Conservation (phyloP, 139 green algal genomes). For the Astrephomene gubernaculifera region DNA sequence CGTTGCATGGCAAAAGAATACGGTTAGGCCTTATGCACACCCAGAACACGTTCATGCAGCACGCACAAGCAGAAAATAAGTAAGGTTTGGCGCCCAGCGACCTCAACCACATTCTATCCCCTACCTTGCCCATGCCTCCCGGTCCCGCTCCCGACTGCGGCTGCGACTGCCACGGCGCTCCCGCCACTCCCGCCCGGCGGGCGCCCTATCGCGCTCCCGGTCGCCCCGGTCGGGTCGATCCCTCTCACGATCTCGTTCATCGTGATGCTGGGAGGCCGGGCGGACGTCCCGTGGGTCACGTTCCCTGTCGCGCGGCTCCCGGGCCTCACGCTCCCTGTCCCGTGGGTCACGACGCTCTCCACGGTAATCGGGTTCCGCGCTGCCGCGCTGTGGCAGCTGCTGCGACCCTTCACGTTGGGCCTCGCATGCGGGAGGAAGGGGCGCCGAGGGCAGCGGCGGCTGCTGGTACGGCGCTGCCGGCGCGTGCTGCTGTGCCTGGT, state of each 20-base stretch:
- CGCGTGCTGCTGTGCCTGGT: background rate
- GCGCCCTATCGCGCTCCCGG: background rate
- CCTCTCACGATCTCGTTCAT: background rate
- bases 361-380: too few relatives aligned
- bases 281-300: conserved; percentile 15
- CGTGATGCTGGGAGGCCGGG: background rate
- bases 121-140: conserved; percentile 8
- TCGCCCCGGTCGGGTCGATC: background rate
- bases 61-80: too few relatives aligned
- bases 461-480: background rate
- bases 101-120: too few relatives aligned
- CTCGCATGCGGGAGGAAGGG: too few relatives aligned
- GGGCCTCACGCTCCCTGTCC: background rate
- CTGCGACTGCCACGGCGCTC: conserved; percentile 1
- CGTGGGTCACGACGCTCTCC: too few relatives aligned
- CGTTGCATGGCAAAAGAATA: too few relatives aligned
- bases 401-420: background rate
- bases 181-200: background rate
- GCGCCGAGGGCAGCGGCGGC: background rate
- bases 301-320: background rate
- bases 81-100: too few relatives aligned
- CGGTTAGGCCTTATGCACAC: too few relatives aligned
- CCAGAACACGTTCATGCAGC: too few relatives aligned
- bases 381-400: background rate
- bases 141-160: conserved; percentile 14